phyloP scores from a whole-genome alignment of 306 rosid genomes.

The Quillaja saponaria region DNA sequence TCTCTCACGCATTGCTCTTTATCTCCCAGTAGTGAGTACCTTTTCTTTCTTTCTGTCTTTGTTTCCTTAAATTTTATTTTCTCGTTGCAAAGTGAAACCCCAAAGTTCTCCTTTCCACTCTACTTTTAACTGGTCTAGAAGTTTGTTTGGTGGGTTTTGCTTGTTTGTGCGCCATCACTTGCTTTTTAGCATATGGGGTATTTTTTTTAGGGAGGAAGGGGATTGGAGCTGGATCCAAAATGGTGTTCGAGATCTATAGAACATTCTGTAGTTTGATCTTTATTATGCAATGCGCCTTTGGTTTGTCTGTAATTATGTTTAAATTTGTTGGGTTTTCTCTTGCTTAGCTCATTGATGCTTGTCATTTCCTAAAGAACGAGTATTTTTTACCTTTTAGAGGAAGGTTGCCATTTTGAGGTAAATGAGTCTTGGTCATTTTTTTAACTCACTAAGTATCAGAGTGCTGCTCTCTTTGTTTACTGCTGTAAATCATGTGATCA shows the following conservation, averaged over 20 bases:
- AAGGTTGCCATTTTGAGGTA: constrained; percentile 38
- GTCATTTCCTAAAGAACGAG: background rate
- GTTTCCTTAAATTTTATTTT: background rate
- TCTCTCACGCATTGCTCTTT: constrained; percentile 28
- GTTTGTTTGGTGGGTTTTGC: constrained; percentile 42
- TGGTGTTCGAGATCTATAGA: constrained; percentile 42
- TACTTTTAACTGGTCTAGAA: constrained; percentile 40
- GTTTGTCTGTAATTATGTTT: background rate
- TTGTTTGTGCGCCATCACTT: constrained; percentile 29
- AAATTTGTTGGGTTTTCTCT: background rate
- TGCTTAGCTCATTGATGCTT: background rate
- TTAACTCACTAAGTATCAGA: constrained; percentile 8
- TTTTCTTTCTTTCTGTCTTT: too few species aligned
- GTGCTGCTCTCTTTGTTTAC: constrained; percentile 5
- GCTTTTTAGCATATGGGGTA: constrained; percentile 36
- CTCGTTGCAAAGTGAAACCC: constrained; percentile 34
- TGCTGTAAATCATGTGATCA: background rate
- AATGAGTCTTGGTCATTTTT: constrained; percentile 5
- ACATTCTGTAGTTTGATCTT: constrained; percentile 38
- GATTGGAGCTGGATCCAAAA: constrained; percentile 38
- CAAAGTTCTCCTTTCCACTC: constrained; percentile 38
- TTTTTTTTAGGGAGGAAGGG: constrained; percentile 25
- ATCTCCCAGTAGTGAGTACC: constrained; percentile 33
- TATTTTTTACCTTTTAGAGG: constrained; percentile 2
- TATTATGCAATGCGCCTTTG: background rate